Evolutionary conservation across 108 stramenopile species (phyloP), one percentile per base, ranked within the genome.

Genomic region (Epithemia pelagica): DNA sequence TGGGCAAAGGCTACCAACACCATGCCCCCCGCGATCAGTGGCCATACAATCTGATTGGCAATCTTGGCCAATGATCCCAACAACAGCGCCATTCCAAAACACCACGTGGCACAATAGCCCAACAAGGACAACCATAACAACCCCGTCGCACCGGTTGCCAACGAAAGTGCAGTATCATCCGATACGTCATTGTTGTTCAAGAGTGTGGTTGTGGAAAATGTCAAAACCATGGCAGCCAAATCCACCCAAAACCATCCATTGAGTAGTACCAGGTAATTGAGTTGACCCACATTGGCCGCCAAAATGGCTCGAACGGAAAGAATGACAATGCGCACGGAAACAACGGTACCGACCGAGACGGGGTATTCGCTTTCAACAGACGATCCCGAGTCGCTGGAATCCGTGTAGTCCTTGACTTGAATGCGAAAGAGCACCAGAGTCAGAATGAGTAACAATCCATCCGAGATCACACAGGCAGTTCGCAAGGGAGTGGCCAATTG

Each of bases 1-100:
- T 78, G 77, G 2, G 83, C 78, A 68, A 85, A 85, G 32, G 78
- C 81, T 37, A 85, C 65, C 57, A 85, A 63, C 37, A 85, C 78
- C 53, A 85, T 73, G 21, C 46, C 62, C 70, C 81, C 76, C 46
- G 78, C 76, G 29, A 78, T 60, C 59, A 82, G 68, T 0, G 81
- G 76, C 76, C 81, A 82, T 29, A 77, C 51, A 61, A 78, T 63
- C 22, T 59, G 31, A 31, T 66, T 21, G 67, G 64, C 59, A 0
- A 78, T 29, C 25, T 73, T 59, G 0, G 26, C 15, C 31, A 58
- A 52, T 2, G 28, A 29, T 18, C 77, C 73, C 19, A 70, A 32
- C 58, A 78, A 78, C 22, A 82, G 59, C 2, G 81, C 81, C 71
- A 82, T 69, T 19, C 71, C 76, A 58, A 66, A 73, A 58, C 66